phyloP scores from a whole-genome alignment of 768 basidiomycete genomes.

The Macrolepiota fuliginosa region DNA sequence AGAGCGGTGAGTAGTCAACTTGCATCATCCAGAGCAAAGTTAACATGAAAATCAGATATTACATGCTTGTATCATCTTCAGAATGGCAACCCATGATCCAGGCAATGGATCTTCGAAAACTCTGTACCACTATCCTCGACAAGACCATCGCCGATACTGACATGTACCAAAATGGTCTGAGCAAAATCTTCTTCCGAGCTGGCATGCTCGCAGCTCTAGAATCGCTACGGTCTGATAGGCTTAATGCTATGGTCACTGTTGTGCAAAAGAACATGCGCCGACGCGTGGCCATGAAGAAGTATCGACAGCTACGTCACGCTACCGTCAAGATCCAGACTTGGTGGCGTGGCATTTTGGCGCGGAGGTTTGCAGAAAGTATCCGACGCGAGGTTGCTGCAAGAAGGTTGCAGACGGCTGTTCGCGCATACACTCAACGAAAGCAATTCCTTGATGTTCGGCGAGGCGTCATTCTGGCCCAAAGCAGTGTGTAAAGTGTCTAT shows the following conservation, averaged over 20 bases:
- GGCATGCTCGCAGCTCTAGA: constrained; percentile 98
- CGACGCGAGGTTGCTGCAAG: constrained; percentile 73
- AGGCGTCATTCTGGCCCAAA: constrained; percentile 74
- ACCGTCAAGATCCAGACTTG: constrained; percentile 89
- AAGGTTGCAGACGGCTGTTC: constrained; percentile 68
- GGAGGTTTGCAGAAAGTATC: constrained; percentile 64
- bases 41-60: constrained; percentile 61
- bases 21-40: background rate
- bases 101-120: constrained; percentile 69
- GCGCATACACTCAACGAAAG: constrained; percentile 73
- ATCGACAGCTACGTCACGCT: constrained; percentile 63
- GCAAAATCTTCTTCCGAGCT: constrained; percentile 98
- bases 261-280: constrained; percentile 98
- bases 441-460: constrained; percentile 61
- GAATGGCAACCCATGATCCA: constrained; percentile 88
- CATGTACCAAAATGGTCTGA: constrained; percentile 96
- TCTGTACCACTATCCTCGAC: constrained; percentile 84
- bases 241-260: constrained; percentile 89
- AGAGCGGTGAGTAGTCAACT: constrained; percentile 64
- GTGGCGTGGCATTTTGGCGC: constrained; percentile 89
- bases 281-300: constrained; percentile 79
- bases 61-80: constrained; percentile 89
- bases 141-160: constrained; percentile 89
- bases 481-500: constrained; percentile 58
- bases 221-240: constrained; percentile 79